Base-by-base conservation (phyloP, 2,329 filamentous ascomycete genomes). In the Aureobasidium sp. region DNA sequence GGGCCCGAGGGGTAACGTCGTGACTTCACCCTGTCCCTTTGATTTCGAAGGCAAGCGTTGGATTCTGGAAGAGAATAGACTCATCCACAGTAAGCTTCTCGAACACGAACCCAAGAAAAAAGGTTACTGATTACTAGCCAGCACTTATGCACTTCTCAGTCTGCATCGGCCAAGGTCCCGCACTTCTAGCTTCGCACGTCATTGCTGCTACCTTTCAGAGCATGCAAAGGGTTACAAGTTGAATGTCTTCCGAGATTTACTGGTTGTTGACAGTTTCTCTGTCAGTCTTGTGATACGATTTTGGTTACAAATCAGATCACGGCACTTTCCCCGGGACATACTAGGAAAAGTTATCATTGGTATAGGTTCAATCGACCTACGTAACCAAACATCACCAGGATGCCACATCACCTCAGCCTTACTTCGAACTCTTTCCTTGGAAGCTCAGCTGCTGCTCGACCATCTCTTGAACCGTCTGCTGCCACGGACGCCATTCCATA, bases 41-140 rank as follows among this genome's bases (percentile, higher is more conserved):
- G 55, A 58, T n/a, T 58, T 47, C 4, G 42, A 58, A 20, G 55
- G 55, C 31, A 58, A 47, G 22, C 27, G 55, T 9, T 58, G 55
- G 55, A 45, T 58, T n/a, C 22, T 58, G 29, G 55, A 58, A 47
- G 55, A 58, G 31, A 45, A 58, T 7, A 47, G 22, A 20, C 42
- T 58, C 20, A 37, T 58, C 11, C 55, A 58, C 27, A 47, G 55
- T 58, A 58, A 25, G 41, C 17, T 48, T 39, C 8, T 5, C 1
- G 34, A 27, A 12, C 14, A 27, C 11, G 14, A 25, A 5, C 12
- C 2, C 4, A 17, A 5, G 2, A 25, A 58, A 58, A 17, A 9
- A 9, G 20, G 8, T 17, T n/a, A 34, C 42, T 58, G 31, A 58
- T 20, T 1, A 25, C 12, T 22, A 4, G 12, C 3, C 39, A 56